Percentiles rank a stretch among this genome's conserved stretches.
Evolutionary conservation across 164 flowering plant genomes (phyloP).

Genomic region (Magnolia sinica): DNA sequence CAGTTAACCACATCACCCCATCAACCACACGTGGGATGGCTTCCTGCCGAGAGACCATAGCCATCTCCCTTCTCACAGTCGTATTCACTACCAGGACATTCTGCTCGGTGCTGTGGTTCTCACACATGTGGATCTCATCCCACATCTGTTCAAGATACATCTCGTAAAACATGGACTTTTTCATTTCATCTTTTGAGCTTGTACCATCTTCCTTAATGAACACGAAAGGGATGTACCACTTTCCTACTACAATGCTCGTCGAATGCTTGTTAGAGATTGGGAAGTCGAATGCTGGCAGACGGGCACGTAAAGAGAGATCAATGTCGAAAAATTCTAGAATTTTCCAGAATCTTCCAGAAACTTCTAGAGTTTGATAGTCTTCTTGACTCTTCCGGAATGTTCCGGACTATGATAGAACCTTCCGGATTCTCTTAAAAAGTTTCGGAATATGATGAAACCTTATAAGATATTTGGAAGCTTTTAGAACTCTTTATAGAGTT

Average conservation of each 20-base stretch:
- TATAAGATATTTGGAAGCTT: no score
- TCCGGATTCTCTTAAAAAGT: no score
- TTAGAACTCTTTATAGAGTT: no score
- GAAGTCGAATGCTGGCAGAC: conserved; percentile 5
- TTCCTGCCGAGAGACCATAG: not conserved
- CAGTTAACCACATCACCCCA: conserved; percentile 8
- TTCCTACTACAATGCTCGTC: conserved; percentile 1
- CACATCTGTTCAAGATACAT: conserved; percentile 59
- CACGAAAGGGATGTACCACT: conserved; percentile 22
- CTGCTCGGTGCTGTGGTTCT: conserved; percentile 9
- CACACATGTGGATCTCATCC: conserved; percentile 39
- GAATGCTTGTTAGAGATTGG: conserved; percentile 6
- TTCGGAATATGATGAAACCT: no score
- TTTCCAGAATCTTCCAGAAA: no score
- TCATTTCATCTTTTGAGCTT: conserved; percentile 31
- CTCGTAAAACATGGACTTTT: conserved; percentile 39
- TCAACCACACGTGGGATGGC: not conserved
- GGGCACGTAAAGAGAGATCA: not conserved
- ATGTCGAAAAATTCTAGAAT: not conserved
- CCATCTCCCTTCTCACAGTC: conserved; percentile 3
- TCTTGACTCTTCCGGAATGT: no score
- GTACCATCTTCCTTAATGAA: conserved; percentile 14
- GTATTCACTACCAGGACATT: not conserved
- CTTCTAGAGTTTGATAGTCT: no score
- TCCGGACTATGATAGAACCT: no score